These are phyloP conservation scores for Acanthochlamys bracteata DNA, from an alignment of 106 monocot genomes.

Conservation along the genomic window DNA sequence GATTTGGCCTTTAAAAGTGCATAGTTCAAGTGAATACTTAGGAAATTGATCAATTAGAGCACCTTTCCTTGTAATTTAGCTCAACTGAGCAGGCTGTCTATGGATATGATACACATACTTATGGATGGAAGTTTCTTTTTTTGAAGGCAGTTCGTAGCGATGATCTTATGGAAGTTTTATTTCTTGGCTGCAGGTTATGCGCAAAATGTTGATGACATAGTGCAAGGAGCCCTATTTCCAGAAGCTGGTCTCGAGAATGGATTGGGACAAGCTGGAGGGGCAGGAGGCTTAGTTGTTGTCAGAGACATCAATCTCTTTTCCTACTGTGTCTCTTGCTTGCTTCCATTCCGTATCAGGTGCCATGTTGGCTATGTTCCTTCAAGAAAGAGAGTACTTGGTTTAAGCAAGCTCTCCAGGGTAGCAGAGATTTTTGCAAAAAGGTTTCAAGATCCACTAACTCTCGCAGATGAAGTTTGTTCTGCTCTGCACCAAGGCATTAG, in stretches of 20 bases:
- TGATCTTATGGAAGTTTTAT: background rate
- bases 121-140: too few relatives aligned
- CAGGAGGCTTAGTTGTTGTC: slow-evolving; percentile 67
- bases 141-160: too few relatives aligned
- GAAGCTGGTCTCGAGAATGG: slow-evolving; percentile 3
- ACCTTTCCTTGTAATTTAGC: too few relatives aligned
- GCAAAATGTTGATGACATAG: slow-evolving; percentile 1
- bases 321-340: slow-evolving; percentile 89
- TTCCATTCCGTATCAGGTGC: slow-evolving; percentile 70
- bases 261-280: slow-evolving; percentile 52
- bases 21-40: too few relatives aligned
- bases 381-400: slow-evolving; percentile 30
- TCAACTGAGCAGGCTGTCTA: too few relatives aligned
- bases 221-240: slow-evolving; percentile 2
- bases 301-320: slow-evolving; percentile 82
- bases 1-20: too few relatives aligned
- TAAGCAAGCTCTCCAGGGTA: slow-evolving; percentile 94
- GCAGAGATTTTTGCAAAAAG: slow-evolving; percentile 84
- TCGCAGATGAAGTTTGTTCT: slow-evolving; percentile 64
- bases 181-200: background rate
- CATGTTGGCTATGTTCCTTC: slow-evolving; percentile 76
- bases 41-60: too few relatives aligned
- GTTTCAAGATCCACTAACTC: slow-evolving; percentile 77
- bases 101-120: too few relatives aligned
- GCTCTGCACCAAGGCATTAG: slow-evolving; percentile 59